Base-by-base conservation (phyloP, 2,329 filamentous ascomycete species). In the Beauveria pseudobassiana region DNA sequence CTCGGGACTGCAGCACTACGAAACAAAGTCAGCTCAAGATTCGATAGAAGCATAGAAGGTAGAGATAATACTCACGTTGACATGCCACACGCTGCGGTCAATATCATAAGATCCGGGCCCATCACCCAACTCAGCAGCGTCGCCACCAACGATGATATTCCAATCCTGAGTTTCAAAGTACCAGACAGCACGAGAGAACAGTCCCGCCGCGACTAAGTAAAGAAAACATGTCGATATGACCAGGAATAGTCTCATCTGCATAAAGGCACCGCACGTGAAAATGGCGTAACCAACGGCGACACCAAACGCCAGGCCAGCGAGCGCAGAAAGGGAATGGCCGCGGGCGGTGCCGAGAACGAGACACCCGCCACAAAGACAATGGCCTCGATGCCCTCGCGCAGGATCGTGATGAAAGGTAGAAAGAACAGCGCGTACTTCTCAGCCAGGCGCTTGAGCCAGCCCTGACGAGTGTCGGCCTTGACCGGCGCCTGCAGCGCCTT, bases 361-460 rank as follows among this genome's bases (percentile, higher is more conserved):
- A 96, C 91, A 20, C 91, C 92, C n/a, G 90, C 90, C 58, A 96
- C 86, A 73, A 96, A 96, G 28, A 96, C 83, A 40, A 96, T 87
- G 0, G 89, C 90, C 72, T 96, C 92, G 34, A 96, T 83, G 2
- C 91, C 92, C 73, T 96, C 91, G 43, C 92, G 81, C 16, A 96
- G 76, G n/a, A 95, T 88, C 0, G 91, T 96, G 71, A 96, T 81
- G 74, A 96, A 96, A 0, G 92, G 92, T 59, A 96, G 77, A 51
- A 90, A 74, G 72, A 96, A 95, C 88, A 96, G 91, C 69, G 87
- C 85, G 70, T 96, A 95, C 73, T 89, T 91, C 72, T 93, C 87
- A 22, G 80, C 75, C 76, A 84, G 89, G 60, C 77, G 75, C 74
- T 88, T 88, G 9, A 54, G 3, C 64, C 92, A 55, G 69, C 77